A percentile compares a stretch with the other conserved stretches of the same genome.
Evolutionary conservation across 164 flowering plant genomes (phyloP).

Genomic region (Litsea cubeba): DNA sequence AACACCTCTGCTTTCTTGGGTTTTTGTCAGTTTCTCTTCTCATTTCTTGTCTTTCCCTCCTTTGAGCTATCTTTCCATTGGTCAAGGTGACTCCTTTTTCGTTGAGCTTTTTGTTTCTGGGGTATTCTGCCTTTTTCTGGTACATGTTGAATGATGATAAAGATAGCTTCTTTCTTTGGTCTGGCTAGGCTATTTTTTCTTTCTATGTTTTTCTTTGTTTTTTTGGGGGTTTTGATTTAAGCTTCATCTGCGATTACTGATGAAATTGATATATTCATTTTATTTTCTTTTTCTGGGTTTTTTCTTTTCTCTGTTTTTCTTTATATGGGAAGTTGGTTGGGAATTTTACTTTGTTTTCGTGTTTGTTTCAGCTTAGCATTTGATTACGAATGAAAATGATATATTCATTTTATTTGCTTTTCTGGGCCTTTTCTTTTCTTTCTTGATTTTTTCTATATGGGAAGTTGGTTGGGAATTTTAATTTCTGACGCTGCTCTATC

Average conservation of each 20-base stretch:
- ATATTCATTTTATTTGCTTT: neutral
- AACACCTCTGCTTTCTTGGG: neutral
- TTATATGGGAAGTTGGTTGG: no score
- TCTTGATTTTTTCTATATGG: neutral
- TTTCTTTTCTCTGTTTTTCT: no score
- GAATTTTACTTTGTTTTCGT: no score
- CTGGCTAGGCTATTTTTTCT: neutral
- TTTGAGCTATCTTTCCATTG: neutral
- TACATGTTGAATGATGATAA: no score
- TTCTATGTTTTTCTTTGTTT: neutral
- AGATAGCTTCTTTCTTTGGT: neutral
- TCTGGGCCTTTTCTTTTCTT: neutral
- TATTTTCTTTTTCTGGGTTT: neutral
- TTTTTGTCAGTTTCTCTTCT: neutral
- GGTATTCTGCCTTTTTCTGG: no score
- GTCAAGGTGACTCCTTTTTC: neutral
- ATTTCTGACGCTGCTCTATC: neutral
- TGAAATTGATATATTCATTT: neutral
- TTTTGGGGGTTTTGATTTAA: neutral
- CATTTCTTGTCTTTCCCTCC: neutral
- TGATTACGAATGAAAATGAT: no score
- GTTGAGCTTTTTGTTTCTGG: no score
- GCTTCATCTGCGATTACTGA: neutral
- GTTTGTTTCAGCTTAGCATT: no score
- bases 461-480: neutral